Evolutionary conservation across 306 rosid genomes (phyloP).

Genomic region (Castanea crenata): DNA sequence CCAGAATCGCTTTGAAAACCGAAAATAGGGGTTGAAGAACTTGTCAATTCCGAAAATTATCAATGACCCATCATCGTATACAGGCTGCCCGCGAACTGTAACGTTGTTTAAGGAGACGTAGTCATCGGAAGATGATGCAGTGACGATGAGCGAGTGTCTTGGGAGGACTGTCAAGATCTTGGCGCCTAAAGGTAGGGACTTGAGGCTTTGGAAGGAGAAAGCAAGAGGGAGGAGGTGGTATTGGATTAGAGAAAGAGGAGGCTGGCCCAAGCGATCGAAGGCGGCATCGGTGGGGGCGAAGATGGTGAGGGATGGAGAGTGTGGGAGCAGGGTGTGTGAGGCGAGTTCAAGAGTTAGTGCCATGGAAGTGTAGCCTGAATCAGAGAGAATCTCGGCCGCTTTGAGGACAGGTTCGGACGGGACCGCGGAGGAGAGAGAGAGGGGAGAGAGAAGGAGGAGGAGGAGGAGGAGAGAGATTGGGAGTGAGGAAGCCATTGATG

Average conservation of each 20-base stretch:
- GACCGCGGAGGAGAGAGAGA: slow-evolving; percentile 22
- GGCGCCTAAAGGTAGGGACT: slow-evolving; percentile 57
- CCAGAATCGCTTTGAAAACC: not conserved
- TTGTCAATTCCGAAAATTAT: slow-evolving; percentile 31
- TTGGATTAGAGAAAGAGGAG: slow-evolving; percentile 43
- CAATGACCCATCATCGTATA: slow-evolving; percentile 45
- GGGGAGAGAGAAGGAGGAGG: slow-evolving; percentile 22
- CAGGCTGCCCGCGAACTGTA: slow-evolving; percentile 30
- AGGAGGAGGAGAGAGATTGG: slow-evolving; percentile 13
- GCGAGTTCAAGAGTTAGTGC: slow-evolving; percentile 50
- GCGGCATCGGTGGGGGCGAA: slow-evolving; percentile 46
- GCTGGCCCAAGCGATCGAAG: slow-evolving; percentile 32
- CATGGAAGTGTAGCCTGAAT: slow-evolving; percentile 52
- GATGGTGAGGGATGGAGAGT: slow-evolving; percentile 37
- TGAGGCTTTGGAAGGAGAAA: slow-evolving; percentile 42
- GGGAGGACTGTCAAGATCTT: slow-evolving; percentile 45
- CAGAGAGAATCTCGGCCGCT: slow-evolving; percentile 56
- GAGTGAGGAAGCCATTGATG: slow-evolving; percentile 39
- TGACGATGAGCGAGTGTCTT: slow-evolving; percentile 37
- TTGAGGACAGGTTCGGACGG: slow-evolving; percentile 40
- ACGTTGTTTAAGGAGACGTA: slow-evolving; percentile 53
- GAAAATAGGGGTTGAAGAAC: slow-evolving; percentile 48
- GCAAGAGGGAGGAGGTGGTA: slow-evolving; percentile 55
- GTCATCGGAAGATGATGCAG: not conserved
- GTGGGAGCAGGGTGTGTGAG: slow-evolving; percentile 29